Evolutionary conservation across 192 early-diverging fungal genomes (phyloP).

Genomic region (Coemansia sp.): DNA sequence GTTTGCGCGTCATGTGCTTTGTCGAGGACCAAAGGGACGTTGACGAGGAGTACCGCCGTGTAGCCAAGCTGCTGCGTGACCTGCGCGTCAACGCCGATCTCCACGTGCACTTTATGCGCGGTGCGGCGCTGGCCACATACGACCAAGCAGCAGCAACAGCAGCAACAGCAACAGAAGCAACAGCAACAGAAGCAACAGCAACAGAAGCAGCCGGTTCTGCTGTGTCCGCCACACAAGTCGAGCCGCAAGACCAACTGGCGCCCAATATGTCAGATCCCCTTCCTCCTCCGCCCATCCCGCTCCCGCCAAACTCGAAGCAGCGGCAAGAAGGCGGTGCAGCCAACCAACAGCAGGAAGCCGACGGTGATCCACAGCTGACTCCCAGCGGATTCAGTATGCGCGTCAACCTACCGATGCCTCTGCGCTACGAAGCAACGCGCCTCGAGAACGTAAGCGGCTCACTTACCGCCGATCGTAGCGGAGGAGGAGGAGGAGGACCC

Average conservation of each 20-base stretch:
- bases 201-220: background rate
- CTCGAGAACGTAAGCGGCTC: background rate
- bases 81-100: conserved; percentile 65
- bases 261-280: background rate
- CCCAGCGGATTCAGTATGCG: conserved; percentile 34
- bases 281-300: background rate
- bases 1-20: conserved; percentile 66
- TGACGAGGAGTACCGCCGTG: conserved; percentile 59
- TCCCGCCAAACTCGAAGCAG: conserved; percentile 7
- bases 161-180: conserved; percentile 7
- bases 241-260: background rate
- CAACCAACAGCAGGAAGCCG: background rate
- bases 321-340: background rate
- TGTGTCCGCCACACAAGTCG: background rate
- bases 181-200: background rate
- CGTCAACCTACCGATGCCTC: conserved; percentile 50
- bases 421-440: conserved; percentile 34
- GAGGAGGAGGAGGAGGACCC: background rate
- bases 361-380: background rate
- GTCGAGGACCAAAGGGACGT: conserved; percentile 66
- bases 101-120: conserved; percentile 56
- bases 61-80: conserved; percentile 58
- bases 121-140: conserved; percentile 43
- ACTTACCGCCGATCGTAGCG: conserved; percentile 3
- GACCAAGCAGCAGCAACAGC: conserved; percentile 16